A percentile compares a stretch with the other conserved stretches of the same genome.
phyloP scores from a whole-genome alignment of 352 stramenopile species.

The Phytophthora hybrid region DNA sequence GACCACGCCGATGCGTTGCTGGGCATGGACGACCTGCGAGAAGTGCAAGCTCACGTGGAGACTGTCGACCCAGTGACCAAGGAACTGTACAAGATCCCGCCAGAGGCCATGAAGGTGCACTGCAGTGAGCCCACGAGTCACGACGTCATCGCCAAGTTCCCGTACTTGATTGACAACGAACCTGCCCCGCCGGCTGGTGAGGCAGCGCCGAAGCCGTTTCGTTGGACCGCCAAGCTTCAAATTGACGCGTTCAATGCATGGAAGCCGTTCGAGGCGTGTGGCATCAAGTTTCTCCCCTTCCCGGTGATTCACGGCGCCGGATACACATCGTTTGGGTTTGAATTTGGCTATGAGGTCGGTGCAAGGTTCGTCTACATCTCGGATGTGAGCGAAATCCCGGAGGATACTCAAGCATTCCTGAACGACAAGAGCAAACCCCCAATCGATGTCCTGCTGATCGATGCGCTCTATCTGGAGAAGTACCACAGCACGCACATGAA shows the following conservation, averaged over 20 bases:
- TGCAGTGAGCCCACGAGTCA: slow-evolving; percentile 64
- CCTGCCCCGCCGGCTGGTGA: slow-evolving; percentile 7
- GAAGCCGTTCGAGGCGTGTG: slow-evolving; percentile 56
- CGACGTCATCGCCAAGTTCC: slow-evolving; percentile 76
- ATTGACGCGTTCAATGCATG: slow-evolving; percentile 68
- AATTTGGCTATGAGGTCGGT: slow-evolving; percentile 78
- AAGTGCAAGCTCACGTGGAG: slow-evolving; percentile 73
- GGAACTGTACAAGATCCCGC: slow-evolving; percentile 66
- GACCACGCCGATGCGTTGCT: slow-evolving; percentile 87
- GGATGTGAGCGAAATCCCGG: slow-evolving; percentile 83
- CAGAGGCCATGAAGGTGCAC: slow-evolving; percentile 66
- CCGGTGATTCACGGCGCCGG: slow-evolving; percentile 83
- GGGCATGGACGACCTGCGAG: slow-evolving; percentile 86
- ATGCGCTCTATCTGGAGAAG: slow-evolving; percentile 79
- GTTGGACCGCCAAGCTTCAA: slow-evolving; percentile 84
- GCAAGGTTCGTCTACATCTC: slow-evolving; percentile 89
- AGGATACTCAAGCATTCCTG: slow-evolving; percentile 64
- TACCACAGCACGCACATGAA: slow-evolving; percentile 91
- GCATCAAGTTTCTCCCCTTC: slow-evolving; percentile 67
- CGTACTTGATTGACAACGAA: slow-evolving; percentile 77
- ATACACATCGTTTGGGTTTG: slow-evolving; percentile 84
- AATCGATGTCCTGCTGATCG: slow-evolving; percentile 88
- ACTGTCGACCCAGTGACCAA: slow-evolving; percentile 64
- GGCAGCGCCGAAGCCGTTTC: slow-evolving; percentile 52
- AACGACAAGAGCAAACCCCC: slow-evolving; percentile 54